Evolutionary conservation across 192 early-diverging fungal genomes (phyloP), one percentile per base, ranked within the genome.

Genomic region (Podila epigama): DNA sequence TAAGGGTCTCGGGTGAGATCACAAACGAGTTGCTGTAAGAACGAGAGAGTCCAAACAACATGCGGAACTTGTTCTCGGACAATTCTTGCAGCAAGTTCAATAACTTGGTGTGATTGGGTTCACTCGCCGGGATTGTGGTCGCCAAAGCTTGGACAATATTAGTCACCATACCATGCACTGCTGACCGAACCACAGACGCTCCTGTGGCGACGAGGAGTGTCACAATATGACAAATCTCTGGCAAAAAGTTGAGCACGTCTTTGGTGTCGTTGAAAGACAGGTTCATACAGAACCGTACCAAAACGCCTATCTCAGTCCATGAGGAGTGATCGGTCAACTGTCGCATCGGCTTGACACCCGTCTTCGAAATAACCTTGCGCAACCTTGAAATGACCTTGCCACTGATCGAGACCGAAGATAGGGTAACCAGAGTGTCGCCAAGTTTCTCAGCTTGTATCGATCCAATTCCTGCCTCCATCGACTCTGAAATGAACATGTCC

Each of bases 161-260:
- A 63, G 97, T 89, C 4, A 96, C 93, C 39, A 97, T 88, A n/a
- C 95, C 96, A 68, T 98, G 96, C 12, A 97, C 88, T n/a, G 95
- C 91, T 0, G 91, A 84, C 6, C 96, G 89, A 55, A 97, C 92
- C 28, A 94, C 65, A 5, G 94, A 91, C 0, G 93, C 88, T 0
- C 97, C 97, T 7, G 93, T 81, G 39, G 94, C 95, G 10, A 95
- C 88, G 55, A 97, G 75, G 69, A 97, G 81, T 27, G 92, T 91
- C 1, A 96, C 86, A 54, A 96, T 86, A 60, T 96, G 92, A 50
- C 93, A 93, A 9, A 97, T 69, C 53, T 98, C 96, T 0, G 95
- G 94, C 28, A 97, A 81, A 75, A 91, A 95, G 64, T 88, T 85
- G 36, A 88, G 84, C 4, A 92, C 89, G 66, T 92, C 81, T 28